Base-by-base conservation (phyloP, 176 grass and related monocot species). In the Paspalum notatum region DNA sequence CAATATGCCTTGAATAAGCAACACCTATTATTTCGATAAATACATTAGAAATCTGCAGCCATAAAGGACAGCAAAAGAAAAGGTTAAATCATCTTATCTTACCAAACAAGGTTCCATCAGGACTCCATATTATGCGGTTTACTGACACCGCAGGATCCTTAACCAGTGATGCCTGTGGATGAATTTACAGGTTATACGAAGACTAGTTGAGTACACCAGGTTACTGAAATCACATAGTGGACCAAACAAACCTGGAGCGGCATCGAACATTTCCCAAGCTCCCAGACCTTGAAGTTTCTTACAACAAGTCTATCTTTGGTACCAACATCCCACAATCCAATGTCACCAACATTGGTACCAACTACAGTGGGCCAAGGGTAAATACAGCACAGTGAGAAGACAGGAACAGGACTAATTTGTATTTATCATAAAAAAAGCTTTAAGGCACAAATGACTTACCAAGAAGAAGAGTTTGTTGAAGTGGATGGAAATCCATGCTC, bases 401-500 rank as follows among this genome's bases (percentile, higher is more conserved):
- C 45, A 86, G 41, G 44, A 61, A 21, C 73, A 9, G 10, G 12
- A 39, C 1, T 39, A 62, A 41, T 7, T 13, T 7, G 0, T 45
- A 89, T 25, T 72, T 78, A 72, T 40, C 63, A 78, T 48, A 47
- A 22, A 12, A 75, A 86, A 82, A 67, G 3, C 27, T 38, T 51
- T 13, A 62, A 79, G 41, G 15, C 48, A 81, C 60, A 57, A 71
- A 81, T 13, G 80, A 75, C 67, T 39, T 79, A 99, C 97, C 97
- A 80, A 99, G 90, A 77, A 99, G 93, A 88, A 93, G 90, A 64
- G 87, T 99, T 71, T 99, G 97, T 47, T 99, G 93, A 54, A 80
- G 55, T 65, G 97, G 97, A 93, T 99, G 97, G 79, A 99, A 99
- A 89, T 99, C 97, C 97, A 99, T 91, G 93, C 97, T 99, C 97